Conservation (phyloP, 129 eudicot genomes). For the Ambrosia trifida region DNA sequence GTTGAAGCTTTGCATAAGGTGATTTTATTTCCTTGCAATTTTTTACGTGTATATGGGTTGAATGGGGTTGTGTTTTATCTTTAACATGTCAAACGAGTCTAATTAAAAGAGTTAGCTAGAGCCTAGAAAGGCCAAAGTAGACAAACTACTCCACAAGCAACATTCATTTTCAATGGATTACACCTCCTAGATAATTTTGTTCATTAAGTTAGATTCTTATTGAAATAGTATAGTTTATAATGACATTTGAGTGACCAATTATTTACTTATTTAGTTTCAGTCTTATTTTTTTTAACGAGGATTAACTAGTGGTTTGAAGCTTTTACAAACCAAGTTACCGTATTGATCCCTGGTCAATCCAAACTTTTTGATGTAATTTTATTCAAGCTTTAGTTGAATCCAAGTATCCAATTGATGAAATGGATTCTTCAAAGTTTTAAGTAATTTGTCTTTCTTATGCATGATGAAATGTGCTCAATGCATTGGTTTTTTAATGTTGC, state of each 20-base stretch:
- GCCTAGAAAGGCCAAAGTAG: not conserved
- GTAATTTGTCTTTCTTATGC: not conserved
- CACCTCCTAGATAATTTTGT: not conserved
- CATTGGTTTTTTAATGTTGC: slow-evolving; percentile 27
- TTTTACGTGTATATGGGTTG: not conserved
- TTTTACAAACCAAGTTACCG: not conserved
- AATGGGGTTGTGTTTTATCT: not conserved
- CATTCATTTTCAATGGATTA: not conserved
- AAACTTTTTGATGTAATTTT: not conserved
- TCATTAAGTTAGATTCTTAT: not conserved
- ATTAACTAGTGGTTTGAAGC: not conserved
- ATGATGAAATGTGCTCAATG: slow-evolving; percentile 16
- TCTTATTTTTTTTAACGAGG: no score
- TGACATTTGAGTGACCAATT: not conserved
- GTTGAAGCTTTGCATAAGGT: slow-evolving; percentile 99
- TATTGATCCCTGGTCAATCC: not conserved
- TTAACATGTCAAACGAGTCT: not conserved
- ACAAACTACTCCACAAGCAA: not conserved
- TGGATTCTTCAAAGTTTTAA: not conserved
- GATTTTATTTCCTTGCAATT: not conserved
- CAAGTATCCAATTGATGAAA: not conserved
- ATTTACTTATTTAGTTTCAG: not conserved
- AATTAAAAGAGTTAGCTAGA: not conserved
- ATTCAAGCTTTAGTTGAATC: not conserved
- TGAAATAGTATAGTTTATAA: not conserved